phyloP scores from a whole-genome alignment of 768 basidiomycete species.

The Cystobasidium onofrii region DNA sequence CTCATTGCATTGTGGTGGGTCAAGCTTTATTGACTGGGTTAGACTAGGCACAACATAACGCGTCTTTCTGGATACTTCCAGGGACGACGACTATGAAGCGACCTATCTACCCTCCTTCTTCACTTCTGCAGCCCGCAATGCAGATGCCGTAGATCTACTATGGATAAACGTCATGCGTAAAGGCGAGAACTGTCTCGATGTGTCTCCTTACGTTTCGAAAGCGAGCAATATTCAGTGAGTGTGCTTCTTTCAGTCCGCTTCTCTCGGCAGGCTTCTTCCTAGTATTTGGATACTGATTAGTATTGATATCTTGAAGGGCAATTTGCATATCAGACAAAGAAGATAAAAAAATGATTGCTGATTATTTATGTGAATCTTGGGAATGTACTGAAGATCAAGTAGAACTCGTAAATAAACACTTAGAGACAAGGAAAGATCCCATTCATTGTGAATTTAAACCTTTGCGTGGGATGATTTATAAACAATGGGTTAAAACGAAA shows the following conservation, averaged over 20 bases:
- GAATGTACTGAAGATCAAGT: conserved; percentile 20
- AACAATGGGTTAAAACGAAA: conserved; percentile 3
- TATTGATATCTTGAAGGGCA: too few species aligned
- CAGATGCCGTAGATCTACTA: conserved; percentile 25
- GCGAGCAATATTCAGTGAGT: conserved; percentile 7
- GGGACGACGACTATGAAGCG: conserved; percentile 20
- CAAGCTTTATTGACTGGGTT: too few species aligned
- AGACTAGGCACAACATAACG: too few species aligned
- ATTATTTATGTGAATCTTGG: conserved; percentile 14
- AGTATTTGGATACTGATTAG: too few species aligned
- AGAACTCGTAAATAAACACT: not conserved
- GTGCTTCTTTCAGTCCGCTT: too few species aligned
- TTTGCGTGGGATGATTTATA: conserved; percentile 6
- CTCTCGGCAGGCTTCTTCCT: too few species aligned
- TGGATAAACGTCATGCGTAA: conserved; percentile 14
- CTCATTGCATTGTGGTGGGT: conserved; percentile 24
- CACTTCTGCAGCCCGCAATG: not conserved
- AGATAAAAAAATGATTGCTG: not conserved
- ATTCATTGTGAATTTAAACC: conserved; percentile 27
- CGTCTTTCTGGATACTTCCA: not conserved
- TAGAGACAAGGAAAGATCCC: not conserved
- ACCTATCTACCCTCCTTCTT: conserved; percentile 26
- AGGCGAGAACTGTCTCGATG: not conserved
- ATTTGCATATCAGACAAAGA: not conserved
- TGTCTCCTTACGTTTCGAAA: not conserved